Percentiles rank a stretch among this genome's conserved stretches.
Conservation (phyloP, 305 asterid genomes). For the Fraxinus baroniana region DNA sequence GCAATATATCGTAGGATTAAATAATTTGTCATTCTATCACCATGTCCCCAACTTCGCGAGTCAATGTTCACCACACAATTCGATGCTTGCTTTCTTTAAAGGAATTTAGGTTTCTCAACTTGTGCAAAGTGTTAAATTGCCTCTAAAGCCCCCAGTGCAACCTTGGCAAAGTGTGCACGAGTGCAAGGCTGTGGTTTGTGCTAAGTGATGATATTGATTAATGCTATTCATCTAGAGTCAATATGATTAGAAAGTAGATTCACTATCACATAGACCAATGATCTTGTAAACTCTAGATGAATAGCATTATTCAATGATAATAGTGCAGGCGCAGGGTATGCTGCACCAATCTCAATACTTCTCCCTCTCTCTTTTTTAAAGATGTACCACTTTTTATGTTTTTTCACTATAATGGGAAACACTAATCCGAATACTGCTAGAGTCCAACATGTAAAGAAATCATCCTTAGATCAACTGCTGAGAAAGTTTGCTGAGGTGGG, state of each 20-base stretch:
- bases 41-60: not conserved
- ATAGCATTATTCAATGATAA: not conserved
- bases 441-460: slow-evolving; percentile 69
- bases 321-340: not conserved
- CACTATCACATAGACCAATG: not conserved
- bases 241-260: not conserved
- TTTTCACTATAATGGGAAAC: slow-evolving; percentile 32
- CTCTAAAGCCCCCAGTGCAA: not conserved
- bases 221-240: not conserved
- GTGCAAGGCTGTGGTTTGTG: not conserved
- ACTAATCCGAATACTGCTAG: slow-evolving; percentile 31
- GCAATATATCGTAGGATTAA: not conserved
- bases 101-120: not conserved
- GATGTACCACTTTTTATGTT: not conserved
- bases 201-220: not conserved
- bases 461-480: slow-evolving; percentile 73
- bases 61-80: not conserved
- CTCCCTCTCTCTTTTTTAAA: slow-evolving; percentile 4
- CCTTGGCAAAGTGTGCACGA: not conserved
- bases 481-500: slow-evolving; percentile 71
- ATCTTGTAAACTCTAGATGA: not conserved
- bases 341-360: not conserved
- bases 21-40: not conserved
- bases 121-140: not conserved
- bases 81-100: not conserved